Base-by-base conservation (phyloP, 1,284 basidiomycete genomes). In the Porogramme epimiltina region DNA sequence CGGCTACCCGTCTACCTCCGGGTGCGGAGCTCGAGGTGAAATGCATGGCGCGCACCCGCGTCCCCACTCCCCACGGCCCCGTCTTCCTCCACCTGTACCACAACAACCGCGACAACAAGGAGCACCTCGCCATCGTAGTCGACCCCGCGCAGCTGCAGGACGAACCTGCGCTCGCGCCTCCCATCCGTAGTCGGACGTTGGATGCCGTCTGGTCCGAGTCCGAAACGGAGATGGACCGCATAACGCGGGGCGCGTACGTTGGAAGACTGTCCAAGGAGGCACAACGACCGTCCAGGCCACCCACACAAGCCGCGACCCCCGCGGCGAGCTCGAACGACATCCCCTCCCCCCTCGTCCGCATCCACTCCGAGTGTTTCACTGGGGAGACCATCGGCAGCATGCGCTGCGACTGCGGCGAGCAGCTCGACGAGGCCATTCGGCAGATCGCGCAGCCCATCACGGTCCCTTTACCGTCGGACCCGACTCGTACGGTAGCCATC, bases 361-460 rank as follows among this genome's bases (percentile, higher is more conserved):
- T 99, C 48, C 97, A 99, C 73, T 96, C 93, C 19, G 97, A 99
- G 69, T 99, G 97, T 70, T 99, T 95, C 72, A 99, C 97, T 0
- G 97, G 97, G 37, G 97, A 99, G 73, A 99, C 95, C 9, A 88
- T 98, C 54, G 97, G 97, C 10, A 96, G 93, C 66, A 95, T 98
- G 88, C 88, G 97, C 26, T 99, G 97, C 70, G 97, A 99, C 70
- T 99, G 97, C 66, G 97, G 97, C 18, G 95, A 99, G 70, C 97
- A 99, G 70, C 80, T 99, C 15, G 95, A 98, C 71, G 95, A 98
- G 70, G 95, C 97, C 23, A 87, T 99, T 60, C 85, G 94, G 9
- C 86, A 90, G 59, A 98, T 99, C 60, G 90, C 89, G 16, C 81
- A 85, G 66, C 87, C 91, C 39, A 84, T 87, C 62, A 66, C 70